Base-by-base conservation (phyloP, 1,139 yeast genomes). In the Tardiomyces depauwii region DNA sequence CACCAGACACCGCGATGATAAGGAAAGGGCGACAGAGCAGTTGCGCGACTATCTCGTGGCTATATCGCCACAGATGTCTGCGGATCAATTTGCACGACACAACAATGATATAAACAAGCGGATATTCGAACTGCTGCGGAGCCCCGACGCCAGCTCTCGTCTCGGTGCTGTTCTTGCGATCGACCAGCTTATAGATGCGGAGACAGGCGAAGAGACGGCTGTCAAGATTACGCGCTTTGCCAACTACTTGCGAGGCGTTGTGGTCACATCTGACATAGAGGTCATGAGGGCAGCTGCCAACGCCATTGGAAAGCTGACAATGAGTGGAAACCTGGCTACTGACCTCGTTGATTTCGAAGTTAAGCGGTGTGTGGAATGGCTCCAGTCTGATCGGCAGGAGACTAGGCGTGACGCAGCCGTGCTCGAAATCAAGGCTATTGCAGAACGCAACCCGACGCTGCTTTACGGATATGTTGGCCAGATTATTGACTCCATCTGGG, bases 341-440 rank as follows among this genome's bases (percentile, higher is more conserved):
- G 96, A 88, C 47, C 82, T 91, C 63, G 96, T 91, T 27, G 96
- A 89, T 53, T 84, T 80, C 56, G 96, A 91, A 61, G 93, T 93
- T 12, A 85, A 84, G 58, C 73, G 88, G 47, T 88, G 96, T 42
- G 72, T 89, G 45, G 97, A 91, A 62, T 84, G 96, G 94, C 73
- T 91, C 33, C 89, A 84, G 48, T 73, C 82, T 19, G 89, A 82
- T 54, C 81, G 86, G 54, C 89, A 83, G 58, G 96, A 87, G 55
- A 76, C 76, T 46, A 76, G 94, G 57, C 76, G 95, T 52, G 96
- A 88, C 62, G 96, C 96, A 0, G 95, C 97, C 0, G 82, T 91
- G 18, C 70, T 91, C 47, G 82, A 88, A 48, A 76, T 91, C 42
- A 77, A 83, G 13, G 84, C 96, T 0, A 73, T 91, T 52, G 95